phyloP scores from a whole-genome alignment of 495 filamentous ascomycete genomes.

The Clavariopsis aquatica region DNA sequence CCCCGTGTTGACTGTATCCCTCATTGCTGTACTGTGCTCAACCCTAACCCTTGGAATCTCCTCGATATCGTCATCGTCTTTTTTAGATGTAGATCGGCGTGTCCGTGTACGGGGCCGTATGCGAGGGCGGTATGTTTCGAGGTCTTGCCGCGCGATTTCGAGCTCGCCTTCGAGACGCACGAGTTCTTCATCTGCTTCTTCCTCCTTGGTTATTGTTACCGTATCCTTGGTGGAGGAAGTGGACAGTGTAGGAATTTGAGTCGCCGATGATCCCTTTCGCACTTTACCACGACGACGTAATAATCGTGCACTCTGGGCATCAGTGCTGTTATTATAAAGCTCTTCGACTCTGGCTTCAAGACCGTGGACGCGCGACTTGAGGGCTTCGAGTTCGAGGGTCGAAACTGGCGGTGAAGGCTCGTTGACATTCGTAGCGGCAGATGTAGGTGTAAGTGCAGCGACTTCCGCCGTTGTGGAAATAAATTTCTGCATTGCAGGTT shows the following conservation, averaged over 20 bases:
- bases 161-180: conserved; percentile 23
- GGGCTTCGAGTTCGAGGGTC: conserved; percentile 33
- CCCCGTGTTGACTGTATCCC: neutral
- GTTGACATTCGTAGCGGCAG: neutral
- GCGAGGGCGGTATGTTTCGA: conserved; percentile 9
- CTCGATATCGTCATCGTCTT: conserved; percentile 28
- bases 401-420: conserved; percentile 4
- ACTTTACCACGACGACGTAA: conserved; percentile 32
- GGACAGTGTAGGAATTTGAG: conserved; percentile 12
- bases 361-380: conserved; percentile 33
- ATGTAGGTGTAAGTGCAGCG: neutral
- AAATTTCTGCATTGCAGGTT: neutral
- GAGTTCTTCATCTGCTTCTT: conserved; percentile 31
- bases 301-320: conserved; percentile 1
- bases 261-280: conserved; percentile 18
- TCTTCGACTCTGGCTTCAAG: conserved; percentile 38
- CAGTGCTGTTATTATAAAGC: conserved; percentile 23
- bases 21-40: neutral
- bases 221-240: conserved; percentile 2
- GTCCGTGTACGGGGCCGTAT: neutral
- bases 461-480: conserved; percentile 1
- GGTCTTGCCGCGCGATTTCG: conserved; percentile 25
- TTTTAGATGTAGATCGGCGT: neutral
- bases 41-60: conserved; percentile 22
- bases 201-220: neutral